Percentiles rank a stretch among this genome's conserved stretches.
phyloP scores from a whole-genome alignment of 768 basidiomycete genomes.

The Kwoniella sp. region DNA sequence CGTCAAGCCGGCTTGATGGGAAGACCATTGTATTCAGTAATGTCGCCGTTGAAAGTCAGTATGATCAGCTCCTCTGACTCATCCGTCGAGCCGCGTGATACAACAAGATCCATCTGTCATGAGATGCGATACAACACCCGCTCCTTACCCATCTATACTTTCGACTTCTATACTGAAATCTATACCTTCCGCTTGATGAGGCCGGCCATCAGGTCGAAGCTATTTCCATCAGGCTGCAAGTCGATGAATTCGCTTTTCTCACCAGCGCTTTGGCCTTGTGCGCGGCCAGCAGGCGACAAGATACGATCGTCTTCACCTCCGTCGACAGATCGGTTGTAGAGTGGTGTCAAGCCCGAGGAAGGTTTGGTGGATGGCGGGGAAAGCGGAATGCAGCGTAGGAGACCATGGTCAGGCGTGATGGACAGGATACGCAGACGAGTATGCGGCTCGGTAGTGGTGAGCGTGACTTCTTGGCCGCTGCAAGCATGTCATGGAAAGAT shows the following conservation, averaged over 20 bases:
- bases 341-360: constrained; percentile 39
- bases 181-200: constrained; percentile 67
- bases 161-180: background rate
- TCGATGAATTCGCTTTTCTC: constrained; percentile 67
- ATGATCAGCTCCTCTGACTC: background rate
- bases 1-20: too few species aligned
- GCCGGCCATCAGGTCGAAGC: constrained; percentile 91
- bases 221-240: constrained; percentile 94
- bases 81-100: background rate
- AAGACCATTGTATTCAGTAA: background rate
- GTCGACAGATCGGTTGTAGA: constrained; percentile 40
- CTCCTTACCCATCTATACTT: background rate
- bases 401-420: constrained; percentile 83
- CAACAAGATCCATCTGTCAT: constrained; percentile 1
- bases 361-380: background rate
- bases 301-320: constrained; percentile 41
- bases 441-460: constrained; percentile 75
- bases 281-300: constrained; percentile 35
- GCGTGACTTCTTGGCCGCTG: constrained; percentile 61
- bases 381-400: constrained; percentile 70
- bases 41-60: background rate
- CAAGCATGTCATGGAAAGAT: background rate
- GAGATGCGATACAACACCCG: background rate
- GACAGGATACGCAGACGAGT: constrained; percentile 74
- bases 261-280: constrained; percentile 25